Percentiles rank a stretch among this genome's conserved stretches.
Conservation (phyloP, 495 filamentous ascomycete species). For the Hypoxylon lienhwacheense region DNA sequence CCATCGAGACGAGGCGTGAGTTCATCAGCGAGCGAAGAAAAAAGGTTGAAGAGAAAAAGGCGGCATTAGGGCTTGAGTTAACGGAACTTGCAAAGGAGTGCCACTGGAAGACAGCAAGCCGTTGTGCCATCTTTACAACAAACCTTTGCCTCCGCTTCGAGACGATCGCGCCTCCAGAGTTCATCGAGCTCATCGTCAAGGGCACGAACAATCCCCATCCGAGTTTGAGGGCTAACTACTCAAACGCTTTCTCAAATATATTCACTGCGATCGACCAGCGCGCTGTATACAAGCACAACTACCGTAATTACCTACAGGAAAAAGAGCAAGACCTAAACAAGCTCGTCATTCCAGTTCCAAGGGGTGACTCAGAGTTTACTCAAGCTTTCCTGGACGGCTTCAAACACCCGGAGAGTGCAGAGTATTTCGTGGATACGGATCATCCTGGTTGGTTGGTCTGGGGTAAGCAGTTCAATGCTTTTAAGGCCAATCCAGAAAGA, state of each 20-base stretch:
- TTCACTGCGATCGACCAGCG: slow-evolving; percentile 84
- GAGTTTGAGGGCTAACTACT: slow-evolving; percentile 77
- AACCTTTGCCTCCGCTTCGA: slow-evolving; percentile 89
- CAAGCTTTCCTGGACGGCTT: slow-evolving; percentile 75
- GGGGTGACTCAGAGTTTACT: slow-evolving; percentile 76
- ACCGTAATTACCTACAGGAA: slow-evolving; percentile 79
- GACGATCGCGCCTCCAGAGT: slow-evolving; percentile 73
- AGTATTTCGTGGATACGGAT: slow-evolving; percentile 89
- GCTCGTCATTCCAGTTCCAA: slow-evolving; percentile 68
- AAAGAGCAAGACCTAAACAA: slow-evolving; percentile 74
- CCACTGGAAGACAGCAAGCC: slow-evolving; percentile 94
- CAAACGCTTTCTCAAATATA: slow-evolving; percentile 73
- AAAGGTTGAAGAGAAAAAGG: slow-evolving; percentile 80
- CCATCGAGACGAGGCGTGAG: slow-evolving; percentile 66
- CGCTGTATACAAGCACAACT: slow-evolving; percentile 81
- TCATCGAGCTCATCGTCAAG: slow-evolving; percentile 80
- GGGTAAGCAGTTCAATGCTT: slow-evolving; percentile 80
- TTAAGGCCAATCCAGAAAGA: slow-evolving; percentile 65
- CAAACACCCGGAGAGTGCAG: slow-evolving; percentile 68
- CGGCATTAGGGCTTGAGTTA: slow-evolving; percentile 75
- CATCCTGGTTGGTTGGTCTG: slow-evolving; percentile 98
- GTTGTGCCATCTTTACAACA: slow-evolving; percentile 84
- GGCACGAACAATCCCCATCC: slow-evolving; percentile 92
- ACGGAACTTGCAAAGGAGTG: slow-evolving; percentile 73
- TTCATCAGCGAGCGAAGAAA: slow-evolving; percentile 72